Evolutionary conservation across 441 rosid genomes (phyloP), one percentile per base, ranked within the genome.

Genomic region (Codiaeum variegatum): DNA sequence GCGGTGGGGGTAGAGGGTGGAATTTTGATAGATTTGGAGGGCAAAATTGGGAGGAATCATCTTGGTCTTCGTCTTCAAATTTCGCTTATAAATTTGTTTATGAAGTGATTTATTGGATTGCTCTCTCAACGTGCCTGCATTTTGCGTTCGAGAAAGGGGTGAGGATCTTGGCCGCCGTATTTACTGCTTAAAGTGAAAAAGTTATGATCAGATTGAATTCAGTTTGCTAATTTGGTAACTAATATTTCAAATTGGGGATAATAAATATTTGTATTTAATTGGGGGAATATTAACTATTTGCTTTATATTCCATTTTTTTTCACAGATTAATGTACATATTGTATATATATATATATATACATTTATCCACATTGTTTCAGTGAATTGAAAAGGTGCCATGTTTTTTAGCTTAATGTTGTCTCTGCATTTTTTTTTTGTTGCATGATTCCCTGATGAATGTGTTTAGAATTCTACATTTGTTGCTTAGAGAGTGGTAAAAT

Each of bases 41-140:
- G 61, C 83, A 84, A 16, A 75, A 81, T 51, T 87, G 91, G 88
- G 98, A 87, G 18, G 97, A 90, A 38, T 80, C 94, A 13, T 80
- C 93, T 21, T 83, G 77, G 70, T 75, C 79, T 49, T 82, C 90
- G 5, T 83, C 90, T 78, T 84, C 88, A 0, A 82, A 72, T 74
- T 87, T 87, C 7, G 97, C 97, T 1, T 85, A 87, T 73, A 85
- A 80, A 31, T 94, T 94, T 18, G 84, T 91, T 21, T 94, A 94
- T 38, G 98, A 94, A 83, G 97, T 94, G 80, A 77, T 94, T 38
- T 86, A 84, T 59, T 94, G 98, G 98, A 94, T 94, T 16, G 94
- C 92, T 0, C 74, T 94, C 56, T 90, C 98, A 47, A 91, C 86
- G 34, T 94, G 98, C 36, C 83, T 90, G 71, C 97, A 91, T 67